Percentiles rank a stretch among this genome's conserved stretches.
Conservation (phyloP, 257 asterid genomes). For the Nicotiana noctiflora region DNA sequence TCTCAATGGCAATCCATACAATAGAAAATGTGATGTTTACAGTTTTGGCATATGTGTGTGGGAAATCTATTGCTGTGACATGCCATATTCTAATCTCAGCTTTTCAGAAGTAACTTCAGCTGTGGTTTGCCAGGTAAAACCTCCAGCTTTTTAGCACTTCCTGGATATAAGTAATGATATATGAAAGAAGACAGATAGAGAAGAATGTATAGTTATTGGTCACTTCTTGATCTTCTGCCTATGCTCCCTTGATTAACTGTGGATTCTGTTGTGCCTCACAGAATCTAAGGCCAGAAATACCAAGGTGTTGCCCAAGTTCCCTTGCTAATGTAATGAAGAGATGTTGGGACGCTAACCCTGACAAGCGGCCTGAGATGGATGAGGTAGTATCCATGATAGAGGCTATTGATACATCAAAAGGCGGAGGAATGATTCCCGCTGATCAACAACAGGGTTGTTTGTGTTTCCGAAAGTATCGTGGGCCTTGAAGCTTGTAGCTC, state of each 20-base stretch:
- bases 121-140: slow-evolving; percentile 72
- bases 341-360: slow-evolving; percentile 89
- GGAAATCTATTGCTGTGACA: slow-evolving; percentile 89
- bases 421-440: slow-evolving; percentile 86
- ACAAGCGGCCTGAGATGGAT: slow-evolving; percentile 88
- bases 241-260: not conserved
- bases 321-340: slow-evolving; percentile 71
- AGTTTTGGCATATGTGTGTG: slow-evolving; percentile 83
- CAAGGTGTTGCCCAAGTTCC: slow-evolving; percentile 80
- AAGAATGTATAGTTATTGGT: not conserved
- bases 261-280: slow-evolving; percentile 6
- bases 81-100: slow-evolving; percentile 90
- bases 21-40: slow-evolving; percentile 74
- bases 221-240: not conserved
- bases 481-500: slow-evolving; percentile 34
- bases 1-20: slow-evolving; percentile 69
- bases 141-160: not conserved
- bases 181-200: not conserved
- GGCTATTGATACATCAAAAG: slow-evolving; percentile 74
- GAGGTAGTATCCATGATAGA: slow-evolving; percentile 74
- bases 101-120: slow-evolving; percentile 92
- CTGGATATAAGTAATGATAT: not conserved
- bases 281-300: slow-evolving; percentile 91
- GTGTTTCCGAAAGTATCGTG: slow-evolving; percentile 58
- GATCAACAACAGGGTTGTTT: slow-evolving; percentile 77